Percentiles rank a stretch among this genome's conserved stretches.
These are phyloP conservation scores for Rehmannia glutinosa DNA, from an alignment of 257 asterid species.

Conservation along the genomic window DNA sequence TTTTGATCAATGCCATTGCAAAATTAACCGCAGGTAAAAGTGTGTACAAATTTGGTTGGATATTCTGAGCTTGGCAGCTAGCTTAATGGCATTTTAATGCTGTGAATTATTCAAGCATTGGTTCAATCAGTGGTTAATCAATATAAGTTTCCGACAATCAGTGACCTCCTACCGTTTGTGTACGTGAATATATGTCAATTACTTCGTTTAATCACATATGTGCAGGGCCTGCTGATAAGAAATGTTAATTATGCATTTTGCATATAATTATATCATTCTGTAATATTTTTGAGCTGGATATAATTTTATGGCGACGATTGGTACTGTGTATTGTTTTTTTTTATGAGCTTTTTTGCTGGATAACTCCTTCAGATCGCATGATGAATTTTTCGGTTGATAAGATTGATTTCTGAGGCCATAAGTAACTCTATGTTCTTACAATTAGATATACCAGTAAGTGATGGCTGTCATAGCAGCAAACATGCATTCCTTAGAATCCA, in stretches of 20 bases:
- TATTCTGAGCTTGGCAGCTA: background rate
- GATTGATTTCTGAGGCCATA: background rate
- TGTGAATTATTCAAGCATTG: background rate
- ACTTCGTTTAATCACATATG: background rate
- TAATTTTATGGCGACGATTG: background rate
- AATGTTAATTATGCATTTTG: background rate
- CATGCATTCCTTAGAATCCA: background rate
- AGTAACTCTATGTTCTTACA: background rate
- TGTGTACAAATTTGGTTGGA: background rate
- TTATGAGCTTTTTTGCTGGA: no score
- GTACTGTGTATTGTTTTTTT: background rate
- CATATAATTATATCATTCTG: background rate
- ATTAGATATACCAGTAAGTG: background rate
- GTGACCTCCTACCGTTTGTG: background rate
- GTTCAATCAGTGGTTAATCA: background rate
- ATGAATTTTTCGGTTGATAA: background rate
- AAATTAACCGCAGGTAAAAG: slow-evolving; percentile 21
- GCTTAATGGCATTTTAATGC: background rate
- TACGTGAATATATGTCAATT: background rate
- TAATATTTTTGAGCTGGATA: background rate
- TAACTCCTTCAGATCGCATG: no score
- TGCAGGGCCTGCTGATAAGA: background rate
- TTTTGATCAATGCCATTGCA: background rate
- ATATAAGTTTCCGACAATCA: no score
- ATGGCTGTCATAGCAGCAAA: background rate